These are phyloP conservation scores for Clonostachys solani DNA, from an alignment of 2,329 filamentous ascomycete genomes.

Conservation along the genomic window DNA sequence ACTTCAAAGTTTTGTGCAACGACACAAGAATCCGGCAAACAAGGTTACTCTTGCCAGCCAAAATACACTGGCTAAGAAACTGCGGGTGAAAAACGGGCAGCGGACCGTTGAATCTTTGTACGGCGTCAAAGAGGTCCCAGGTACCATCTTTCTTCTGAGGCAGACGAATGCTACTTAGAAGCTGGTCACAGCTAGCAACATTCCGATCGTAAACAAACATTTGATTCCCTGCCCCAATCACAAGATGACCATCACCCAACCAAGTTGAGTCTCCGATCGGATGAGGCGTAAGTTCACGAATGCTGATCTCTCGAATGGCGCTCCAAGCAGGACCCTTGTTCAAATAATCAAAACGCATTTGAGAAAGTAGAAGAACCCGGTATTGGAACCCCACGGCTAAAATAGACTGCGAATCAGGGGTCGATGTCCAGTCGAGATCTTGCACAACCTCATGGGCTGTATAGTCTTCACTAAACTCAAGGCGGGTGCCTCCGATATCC, in stretches of 20 bases:
- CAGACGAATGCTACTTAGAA: slow-evolving; percentile 48
- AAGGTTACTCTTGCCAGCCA: slow-evolving; percentile 69
- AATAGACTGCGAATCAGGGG: slow-evolving; percentile 83
- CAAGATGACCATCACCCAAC: slow-evolving; percentile 79
- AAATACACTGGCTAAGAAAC: slow-evolving; percentile 80
- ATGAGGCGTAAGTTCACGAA: slow-evolving; percentile 78
- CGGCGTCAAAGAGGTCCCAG: slow-evolving; percentile 74
- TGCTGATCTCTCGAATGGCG: slow-evolving; percentile 75
- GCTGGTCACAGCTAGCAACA: slow-evolving; percentile 59
- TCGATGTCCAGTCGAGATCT: slow-evolving; percentile 92
- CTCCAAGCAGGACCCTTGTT: slow-evolving; percentile 89
- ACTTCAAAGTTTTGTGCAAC: slow-evolving; percentile 75
- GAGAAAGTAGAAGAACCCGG: slow-evolving; percentile 74
- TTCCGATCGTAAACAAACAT: slow-evolving; percentile 78
- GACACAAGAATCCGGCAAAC: slow-evolving; percentile 71
- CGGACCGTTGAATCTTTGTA: slow-evolving; percentile 80
- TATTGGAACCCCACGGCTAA: slow-evolving; percentile 91
- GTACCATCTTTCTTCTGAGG: slow-evolving; percentile 42
- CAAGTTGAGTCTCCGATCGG: slow-evolving; percentile 92
- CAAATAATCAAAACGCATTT: slow-evolving; percentile 88
- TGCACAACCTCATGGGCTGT: slow-evolving; percentile 70
- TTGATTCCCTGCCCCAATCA: slow-evolving; percentile 88
- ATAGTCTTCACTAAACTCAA: slow-evolving; percentile 78
- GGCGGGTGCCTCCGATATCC: slow-evolving; percentile 77
- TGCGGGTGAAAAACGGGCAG: slow-evolving; percentile 91